Evolutionary conservation across 139 green algal genomes (phyloP), one percentile per base, ranked within the genome.

Genomic region (Tetraselmis chui): DNA sequence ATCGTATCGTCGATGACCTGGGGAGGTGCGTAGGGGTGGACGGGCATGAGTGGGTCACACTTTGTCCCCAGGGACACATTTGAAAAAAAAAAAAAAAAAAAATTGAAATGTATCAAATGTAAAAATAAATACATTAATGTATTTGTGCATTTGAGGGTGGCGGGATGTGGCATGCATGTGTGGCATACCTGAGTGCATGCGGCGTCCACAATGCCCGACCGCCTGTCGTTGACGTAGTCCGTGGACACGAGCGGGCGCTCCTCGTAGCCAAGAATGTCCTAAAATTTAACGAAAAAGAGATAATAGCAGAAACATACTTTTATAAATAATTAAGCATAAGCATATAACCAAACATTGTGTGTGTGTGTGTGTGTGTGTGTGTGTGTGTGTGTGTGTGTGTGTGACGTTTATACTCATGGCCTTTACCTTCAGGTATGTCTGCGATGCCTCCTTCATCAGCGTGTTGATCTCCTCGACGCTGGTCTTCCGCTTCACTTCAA

Each of bases 181-280:
- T 26, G 2, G 25, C 83, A 25, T 67, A 90, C 88, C 85, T 92
- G 89, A 0, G 94, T 97, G 81, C 84, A 94, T 0, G 84, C 78
- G 26, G 92, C 92, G 79, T 97, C 94, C 59, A 97, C 92, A 59
- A 97, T 95, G 80, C 86, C 84, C 29, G 86, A 91, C 30, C 92
- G 86, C 2, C 75, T 0, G 79, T 97, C 93, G 85, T 96, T 96
- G 32, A 96, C 86, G 76, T 94, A 97, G 84, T 97, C 94, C 0
- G 89, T 93, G 59, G 85, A 91, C 32, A 97, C 93, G 32, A 95
- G 81, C 29, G 94, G 84, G 58, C 84, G 82, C 83, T 87, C 80
- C 86, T 97, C 93, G 85, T 90, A 97, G 23, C 93, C 91, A 25
- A 96, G 82, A 76, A 95, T 94, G 84, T 80, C 92, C 45, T 67